Percentiles rank a stretch among this genome's conserved stretches.
Evolutionary conservation across 495 filamentous ascomycete species (phyloP).

Genomic region (Lophiostoma macrostomum): DNA sequence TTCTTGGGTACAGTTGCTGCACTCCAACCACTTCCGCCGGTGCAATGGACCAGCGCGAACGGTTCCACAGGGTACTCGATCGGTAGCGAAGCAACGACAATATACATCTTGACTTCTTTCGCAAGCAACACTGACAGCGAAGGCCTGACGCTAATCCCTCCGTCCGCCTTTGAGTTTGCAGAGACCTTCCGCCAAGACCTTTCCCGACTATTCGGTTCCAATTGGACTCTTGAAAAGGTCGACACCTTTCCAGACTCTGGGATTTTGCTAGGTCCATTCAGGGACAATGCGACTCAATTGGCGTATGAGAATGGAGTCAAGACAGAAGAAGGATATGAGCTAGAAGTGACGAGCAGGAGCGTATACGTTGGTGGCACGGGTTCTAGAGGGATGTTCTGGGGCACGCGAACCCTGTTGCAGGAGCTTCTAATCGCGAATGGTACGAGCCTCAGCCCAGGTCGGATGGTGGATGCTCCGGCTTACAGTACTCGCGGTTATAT

Average conservation of each 20-base stretch:
- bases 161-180: conserved; percentile 49
- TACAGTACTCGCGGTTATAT: conserved; percentile 52
- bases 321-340: conserved; percentile 51
- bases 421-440: conserved; percentile 41
- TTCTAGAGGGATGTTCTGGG: conserved; percentile 55
- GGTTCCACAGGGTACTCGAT: conserved; percentile 10
- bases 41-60: conserved; percentile 22
- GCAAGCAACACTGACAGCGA: conserved; percentile 38
- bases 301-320: conserved; percentile 48
- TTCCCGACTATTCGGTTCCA: conserved; percentile 38
- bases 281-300: conserved; percentile 28
- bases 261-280: conserved; percentile 38
- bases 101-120: conserved; percentile 21
- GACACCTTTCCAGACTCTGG: conserved; percentile 37
- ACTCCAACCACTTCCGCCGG: conserved; percentile 23
- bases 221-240: conserved; percentile 37
- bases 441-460: conserved; percentile 38
- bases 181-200: conserved; percentile 48
- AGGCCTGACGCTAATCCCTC: conserved; percentile 55
- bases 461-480: conserved; percentile 46
- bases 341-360: conserved; percentile 37
- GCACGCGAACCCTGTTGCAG: conserved; percentile 53
- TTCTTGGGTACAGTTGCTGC: conserved; percentile 7
- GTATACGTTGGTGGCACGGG: conserved; percentile 48
- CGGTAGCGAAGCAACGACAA: conserved; percentile 8